A percentile compares a stretch with the other conserved stretches of the same genome.
Evolutionary conservation across 2,329 filamentous ascomycete species (phyloP).

Genomic region (Aspergillus caelatus): DNA sequence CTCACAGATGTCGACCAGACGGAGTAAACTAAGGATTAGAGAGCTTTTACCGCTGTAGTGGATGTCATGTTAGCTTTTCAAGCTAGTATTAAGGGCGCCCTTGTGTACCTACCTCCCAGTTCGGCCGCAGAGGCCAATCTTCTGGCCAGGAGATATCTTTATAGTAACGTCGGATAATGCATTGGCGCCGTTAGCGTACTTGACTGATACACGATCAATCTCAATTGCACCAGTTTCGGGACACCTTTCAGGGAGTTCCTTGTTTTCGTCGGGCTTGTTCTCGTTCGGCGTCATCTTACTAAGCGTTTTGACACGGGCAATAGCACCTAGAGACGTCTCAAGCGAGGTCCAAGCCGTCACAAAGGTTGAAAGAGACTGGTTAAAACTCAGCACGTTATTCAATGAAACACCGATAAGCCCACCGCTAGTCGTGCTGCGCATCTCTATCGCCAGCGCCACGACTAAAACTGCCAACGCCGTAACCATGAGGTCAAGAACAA

Average conservation of each 20-base stretch:
- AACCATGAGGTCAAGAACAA: conserved; percentile 48
- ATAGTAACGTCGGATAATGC: background rate
- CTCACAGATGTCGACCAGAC: conserved; percentile 28
- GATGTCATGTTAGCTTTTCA: background rate
- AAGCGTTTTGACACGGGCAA: conserved; percentile 7
- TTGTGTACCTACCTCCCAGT: background rate
- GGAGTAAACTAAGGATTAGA: conserved; percentile 26
- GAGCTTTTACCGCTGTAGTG: conserved; percentile 27
- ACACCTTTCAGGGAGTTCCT: background rate
- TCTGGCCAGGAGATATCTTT: background rate
- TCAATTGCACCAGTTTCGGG: background rate
- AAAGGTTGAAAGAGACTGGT: background rate
- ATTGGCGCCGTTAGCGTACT: background rate
- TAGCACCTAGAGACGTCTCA: conserved; percentile 5
- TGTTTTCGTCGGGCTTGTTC: background rate
- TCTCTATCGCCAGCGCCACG: background rate
- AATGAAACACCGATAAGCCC: conserved; percentile 3
- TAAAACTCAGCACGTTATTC: conserved; percentile 7
- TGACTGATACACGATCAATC: background rate
- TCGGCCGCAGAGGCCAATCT: conserved; percentile 1
- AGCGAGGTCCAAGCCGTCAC: conserved; percentile 4
- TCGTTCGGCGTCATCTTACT: background rate
- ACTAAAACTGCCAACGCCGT: conserved; percentile 21
- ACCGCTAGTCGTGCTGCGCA: background rate
- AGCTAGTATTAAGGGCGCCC: background rate